Evolutionary conservation across 805 yeast species (phyloP).

Genomic region (Yarrowia porcina): DNA sequence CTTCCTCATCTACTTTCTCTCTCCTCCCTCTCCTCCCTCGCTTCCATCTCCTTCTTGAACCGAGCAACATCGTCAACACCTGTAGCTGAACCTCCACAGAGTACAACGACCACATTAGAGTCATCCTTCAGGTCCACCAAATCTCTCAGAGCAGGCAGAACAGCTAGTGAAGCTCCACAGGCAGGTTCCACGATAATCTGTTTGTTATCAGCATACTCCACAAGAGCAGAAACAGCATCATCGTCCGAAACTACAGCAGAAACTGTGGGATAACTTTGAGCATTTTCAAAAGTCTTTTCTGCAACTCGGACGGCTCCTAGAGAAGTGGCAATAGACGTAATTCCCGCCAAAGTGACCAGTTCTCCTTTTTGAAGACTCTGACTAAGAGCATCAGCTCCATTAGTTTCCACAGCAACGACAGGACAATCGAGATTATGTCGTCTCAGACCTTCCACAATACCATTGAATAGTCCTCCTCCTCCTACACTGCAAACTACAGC

Average conservation of each 20-base stretch:
- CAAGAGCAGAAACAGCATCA: conserved; percentile 51
- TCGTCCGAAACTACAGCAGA: conserved; percentile 48
- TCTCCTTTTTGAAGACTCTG: conserved; percentile 45
- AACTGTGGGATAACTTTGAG: conserved; percentile 41
- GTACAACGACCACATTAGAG: conserved; percentile 31
- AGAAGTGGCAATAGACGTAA: conserved; percentile 54
- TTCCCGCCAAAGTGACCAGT: conserved; percentile 42
- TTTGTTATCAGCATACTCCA: conserved; percentile 47
- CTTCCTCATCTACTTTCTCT: not conserved
- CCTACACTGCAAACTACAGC: conserved; percentile 90
- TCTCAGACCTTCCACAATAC: conserved; percentile 75
- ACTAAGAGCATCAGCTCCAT: conserved; percentile 56
- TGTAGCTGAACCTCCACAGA: conserved; percentile 34
- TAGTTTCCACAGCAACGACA: conserved; percentile 55
- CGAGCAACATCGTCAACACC: not conserved
- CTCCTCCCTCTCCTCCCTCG: not conserved
- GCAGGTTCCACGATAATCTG: conserved; percentile 61
- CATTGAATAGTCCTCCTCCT: conserved; percentile 89
- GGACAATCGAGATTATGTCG: conserved; percentile 45
- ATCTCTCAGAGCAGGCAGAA: not conserved
- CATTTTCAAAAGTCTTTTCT: conserved; percentile 44
- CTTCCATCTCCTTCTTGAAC: not conserved
- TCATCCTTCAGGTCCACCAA: conserved; percentile 27
- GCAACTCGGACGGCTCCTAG: conserved; percentile 58
- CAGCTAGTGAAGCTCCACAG: conserved; percentile 61